Evolutionary conservation across 495 filamentous ascomycete genomes (phyloP), one percentile per base, ranked within the genome.

Genomic region (Penicillium cataractarum): DNA sequence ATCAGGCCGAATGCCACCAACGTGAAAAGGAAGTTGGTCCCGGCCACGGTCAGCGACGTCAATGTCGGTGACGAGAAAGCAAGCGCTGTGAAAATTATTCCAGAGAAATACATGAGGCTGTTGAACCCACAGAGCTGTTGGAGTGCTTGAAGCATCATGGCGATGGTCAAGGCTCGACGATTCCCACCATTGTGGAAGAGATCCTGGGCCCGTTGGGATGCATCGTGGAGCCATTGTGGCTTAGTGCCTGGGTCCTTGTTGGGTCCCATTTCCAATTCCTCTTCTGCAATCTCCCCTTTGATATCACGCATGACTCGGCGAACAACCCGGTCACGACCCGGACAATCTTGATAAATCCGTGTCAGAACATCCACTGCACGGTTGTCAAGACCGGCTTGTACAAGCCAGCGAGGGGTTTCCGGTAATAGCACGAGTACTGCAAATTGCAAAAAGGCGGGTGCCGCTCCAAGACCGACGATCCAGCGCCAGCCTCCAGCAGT

Each of bases 121-220:
- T 96, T 97, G 73, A 97, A 97, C 7, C 93, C 93, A 64, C 89
- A 95, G 17, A 96, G 82, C 67, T 97, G 93, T 72, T 97, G 93
- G n/a, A 92, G 75, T 0, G 87, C 91, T 71, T 97, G 93, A 3
- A 97, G 83, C 63, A 94, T 83, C 75, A 91, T 92, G 3, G 93
- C 92, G 62, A 97, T 92, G 2, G 84, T 85, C 66, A 97, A 71
- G 6, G 92, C 93, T 63, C 92, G 84, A 53, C 90, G 80, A 68
- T 94, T 93, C 29, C 86, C 86, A 8, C 83, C 83, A 35, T 87
- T 74, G 12, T 70, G 60, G 57, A 90, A 77, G 33, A 93, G 70
- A 58, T 89, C 85, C 19, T 68, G 55, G 56, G 82, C 84, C 19
- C 80, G 82, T 58, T 79, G 69, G 13, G 57, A 75, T 1, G 68